These are phyloP conservation scores for Nigrograna mackinnonii DNA, from an alignment of 2,329 filamentous ascomycete genomes.

Conservation along the genomic window DNA sequence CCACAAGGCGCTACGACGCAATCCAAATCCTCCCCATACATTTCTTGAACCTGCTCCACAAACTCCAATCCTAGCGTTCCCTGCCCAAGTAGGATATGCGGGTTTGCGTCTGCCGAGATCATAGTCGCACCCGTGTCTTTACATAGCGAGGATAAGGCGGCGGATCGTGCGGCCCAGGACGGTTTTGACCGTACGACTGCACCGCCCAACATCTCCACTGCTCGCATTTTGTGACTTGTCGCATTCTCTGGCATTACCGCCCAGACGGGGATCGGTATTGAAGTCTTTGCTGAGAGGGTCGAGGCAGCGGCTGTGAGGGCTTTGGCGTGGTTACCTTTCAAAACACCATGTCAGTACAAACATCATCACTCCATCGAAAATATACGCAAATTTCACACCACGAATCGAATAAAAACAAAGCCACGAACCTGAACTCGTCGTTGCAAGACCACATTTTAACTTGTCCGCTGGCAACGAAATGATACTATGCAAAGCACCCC, in stretches of 20 bases:
- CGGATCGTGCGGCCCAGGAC: constrained; percentile 1
- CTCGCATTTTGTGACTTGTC: constrained; percentile 5
- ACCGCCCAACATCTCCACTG: constrained; percentile 6
- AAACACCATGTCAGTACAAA: background rate
- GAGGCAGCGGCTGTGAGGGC: constrained; percentile 11
- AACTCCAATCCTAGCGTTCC: constrained; percentile 10
- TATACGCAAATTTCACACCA: no score
- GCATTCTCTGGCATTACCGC: constrained; percentile 10
- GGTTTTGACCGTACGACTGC: constrained; percentile 5
- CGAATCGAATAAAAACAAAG: no score
- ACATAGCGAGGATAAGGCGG: constrained; percentile 2
- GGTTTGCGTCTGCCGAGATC: constrained; percentile 10
- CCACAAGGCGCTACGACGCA: constrained; percentile 12
- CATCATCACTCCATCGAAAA: background rate
- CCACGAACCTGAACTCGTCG: constrained; percentile 14
- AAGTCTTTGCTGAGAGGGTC: background rate
- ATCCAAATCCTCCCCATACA: constrained; percentile 2
- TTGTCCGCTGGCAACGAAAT: constrained; percentile 5
- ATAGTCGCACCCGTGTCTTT: constrained; percentile 6
- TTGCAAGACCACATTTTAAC: constrained; percentile 8
- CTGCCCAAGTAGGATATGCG: constrained; percentile 12
- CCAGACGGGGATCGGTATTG: constrained; percentile 6
- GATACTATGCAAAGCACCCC: constrained; percentile 12
- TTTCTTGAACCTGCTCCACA: constrained; percentile 4
- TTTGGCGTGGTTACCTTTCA: constrained; percentile 12